Evolutionary conservation across 208 protist genomes (phyloP), one percentile per base, ranked within the genome.

Genomic region (Leishmania turanica): DNA sequence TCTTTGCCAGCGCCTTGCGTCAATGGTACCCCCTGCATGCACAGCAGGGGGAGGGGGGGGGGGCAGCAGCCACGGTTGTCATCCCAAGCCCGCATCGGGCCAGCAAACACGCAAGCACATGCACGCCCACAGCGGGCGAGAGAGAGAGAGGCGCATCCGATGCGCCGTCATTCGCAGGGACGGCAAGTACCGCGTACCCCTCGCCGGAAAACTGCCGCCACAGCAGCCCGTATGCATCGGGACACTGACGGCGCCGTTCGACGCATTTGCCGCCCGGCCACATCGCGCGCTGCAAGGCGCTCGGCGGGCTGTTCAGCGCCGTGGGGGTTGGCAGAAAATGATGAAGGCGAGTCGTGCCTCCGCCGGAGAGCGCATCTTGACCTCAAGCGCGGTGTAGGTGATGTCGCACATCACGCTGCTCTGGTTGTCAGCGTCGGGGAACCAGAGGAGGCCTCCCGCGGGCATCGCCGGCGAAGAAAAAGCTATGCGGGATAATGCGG

Each of bases 251-350:
- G n/a, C 89, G 77, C 3, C 87, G 85, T 31, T 88, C 60, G 58
- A 80, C 84, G 85, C 92, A 95, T 80, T 87, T 84, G 78, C 89
- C 89, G 37, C 80, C 64, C 34, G 40, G 51, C 37, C 86, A 79
- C 78, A 81, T 85, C 15, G 87, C 84, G 13, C 70, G 24, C 90
- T 91, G 40, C 69, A 94, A 77, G 42, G 74, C 80, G 77, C 81
- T 83, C 81, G 89, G 88, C 15, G 90, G 86, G 37, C 91, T 86
- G 75, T 85, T 87, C 4, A 89, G 87, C 21, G 92, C 77, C 80
- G 92, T 91, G 8, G 87, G 45, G 89, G 56, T 91, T 88, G 9
- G 93, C 76, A 17, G 86, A 87, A 87, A 68, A 93, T 83, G 62
- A 91, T 79, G 77, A 93, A 92, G 31, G 88, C 92, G 34, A 93